A percentile compares a stretch with the other conserved stretches of the same genome.
phyloP scores from a whole-genome alignment of 2,329 filamentous ascomycete species.

The Akanthomyces lecanii region DNA sequence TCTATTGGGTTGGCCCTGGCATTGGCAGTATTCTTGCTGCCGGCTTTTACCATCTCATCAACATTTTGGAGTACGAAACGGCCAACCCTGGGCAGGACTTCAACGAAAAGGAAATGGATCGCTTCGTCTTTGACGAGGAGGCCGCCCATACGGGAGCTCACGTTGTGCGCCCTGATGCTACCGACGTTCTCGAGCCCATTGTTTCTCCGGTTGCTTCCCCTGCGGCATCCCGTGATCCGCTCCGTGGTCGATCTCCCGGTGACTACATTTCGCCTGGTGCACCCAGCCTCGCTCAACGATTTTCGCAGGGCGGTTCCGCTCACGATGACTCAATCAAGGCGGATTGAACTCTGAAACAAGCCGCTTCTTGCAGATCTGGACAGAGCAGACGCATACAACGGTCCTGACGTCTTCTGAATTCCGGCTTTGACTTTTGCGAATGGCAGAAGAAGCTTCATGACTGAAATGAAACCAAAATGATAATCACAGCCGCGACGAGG shows the following conservation, averaged over 20 bases:
- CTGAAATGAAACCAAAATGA: not conserved
- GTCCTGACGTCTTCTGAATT: not conserved
- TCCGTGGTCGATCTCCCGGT: constrained; percentile 12
- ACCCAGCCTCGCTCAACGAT: not conserved
- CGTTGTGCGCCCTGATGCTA: constrained; percentile 15
- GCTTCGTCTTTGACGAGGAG: constrained; percentile 18
- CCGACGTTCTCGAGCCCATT: constrained; percentile 11
- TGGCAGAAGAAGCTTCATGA: not conserved
- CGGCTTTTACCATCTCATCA: constrained; percentile 19
- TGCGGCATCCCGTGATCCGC: not conserved
- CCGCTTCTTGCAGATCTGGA: not conserved
- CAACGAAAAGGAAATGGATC: constrained; percentile 19
- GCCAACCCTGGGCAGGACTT: constrained; percentile 22
- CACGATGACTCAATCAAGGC: not conserved
- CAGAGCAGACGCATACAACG: not conserved
- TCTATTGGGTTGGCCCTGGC: constrained; percentile 35
- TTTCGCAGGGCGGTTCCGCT: not conserved
- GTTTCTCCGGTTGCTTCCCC: not conserved
- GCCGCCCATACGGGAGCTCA: constrained; percentile 13
- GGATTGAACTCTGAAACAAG: not conserved
- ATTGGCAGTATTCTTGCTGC: constrained; percentile 15
- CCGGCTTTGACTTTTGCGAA: not conserved
- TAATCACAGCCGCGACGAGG: not conserved
- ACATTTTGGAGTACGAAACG: constrained; percentile 19
- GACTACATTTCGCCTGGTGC: not conserved